phyloP scores from a whole-genome alignment of 129 eudicot genomes.

The Kitagawia praeruptora region DNA sequence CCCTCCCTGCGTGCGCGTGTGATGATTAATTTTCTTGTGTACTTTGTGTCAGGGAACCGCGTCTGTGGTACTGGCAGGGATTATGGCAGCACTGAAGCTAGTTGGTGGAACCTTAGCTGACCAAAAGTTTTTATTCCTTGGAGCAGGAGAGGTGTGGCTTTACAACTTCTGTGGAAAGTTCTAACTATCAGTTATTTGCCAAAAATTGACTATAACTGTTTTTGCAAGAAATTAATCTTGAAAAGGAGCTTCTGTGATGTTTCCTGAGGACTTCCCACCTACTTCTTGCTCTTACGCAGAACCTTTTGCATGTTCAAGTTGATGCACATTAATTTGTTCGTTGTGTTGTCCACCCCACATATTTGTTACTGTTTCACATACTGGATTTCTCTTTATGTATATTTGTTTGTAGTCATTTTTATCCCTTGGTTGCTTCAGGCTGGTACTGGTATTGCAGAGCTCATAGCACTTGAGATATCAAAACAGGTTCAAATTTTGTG shows the following conservation, averaged over 20 bases:
- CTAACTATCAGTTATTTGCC: not conserved
- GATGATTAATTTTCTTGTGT: not conserved
- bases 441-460: slow-evolving; percentile 99
- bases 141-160: slow-evolving; percentile 85
- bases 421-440: slow-evolving; percentile 51
- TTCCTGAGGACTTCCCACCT: not conserved
- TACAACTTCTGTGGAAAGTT: not conserved
- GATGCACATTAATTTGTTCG: not conserved
- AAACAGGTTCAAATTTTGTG: slow-evolving; percentile 57
- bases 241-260: not conserved
- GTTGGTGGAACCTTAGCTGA: slow-evolving; percentile 88
- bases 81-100: slow-evolving; percentile 63
- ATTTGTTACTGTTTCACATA: not conserved
- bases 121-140: slow-evolving; percentile 78
- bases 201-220: not conserved
- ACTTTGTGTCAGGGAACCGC: slow-evolving; percentile 72
- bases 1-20: not conserved
- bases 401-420: not conserved
- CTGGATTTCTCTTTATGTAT: not conserved
- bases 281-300: not conserved
- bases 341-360: not conserved
- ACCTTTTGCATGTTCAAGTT: not conserved
- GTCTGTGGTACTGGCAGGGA: slow-evolving; percentile 97
- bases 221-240: not conserved
- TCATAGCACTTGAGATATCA: slow-evolving; percentile 94